These are phyloP conservation scores for Patellifolia procumbens DNA, from an alignment of 179 eudicot genomes.

Conservation along the genomic window DNA sequence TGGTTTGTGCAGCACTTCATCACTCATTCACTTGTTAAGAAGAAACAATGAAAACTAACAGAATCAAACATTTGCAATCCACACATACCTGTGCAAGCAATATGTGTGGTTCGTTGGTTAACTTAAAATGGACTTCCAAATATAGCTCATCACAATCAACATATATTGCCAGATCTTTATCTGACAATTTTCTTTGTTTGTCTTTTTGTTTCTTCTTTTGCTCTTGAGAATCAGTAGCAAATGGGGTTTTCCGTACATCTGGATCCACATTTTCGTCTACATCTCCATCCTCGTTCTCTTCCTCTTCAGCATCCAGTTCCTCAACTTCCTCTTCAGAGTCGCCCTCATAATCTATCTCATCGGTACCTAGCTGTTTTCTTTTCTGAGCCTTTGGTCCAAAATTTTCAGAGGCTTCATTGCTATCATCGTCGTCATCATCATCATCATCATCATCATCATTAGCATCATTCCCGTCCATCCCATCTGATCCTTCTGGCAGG, in stretches of 20 bases:
- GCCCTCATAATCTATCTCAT: conserved; percentile 89
- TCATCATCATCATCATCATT: conserved; percentile 48
- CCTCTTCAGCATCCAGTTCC: conserved; percentile 15
- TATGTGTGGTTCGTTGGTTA: conserved; percentile 69
- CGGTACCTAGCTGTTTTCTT: conserved; percentile 57
- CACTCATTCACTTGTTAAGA: not conserved
- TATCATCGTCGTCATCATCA: conserved; percentile 26
- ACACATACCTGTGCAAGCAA: conserved; percentile 76
- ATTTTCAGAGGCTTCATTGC: conserved; percentile 56
- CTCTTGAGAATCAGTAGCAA: conserved; percentile 35
- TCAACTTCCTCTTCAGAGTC: conserved; percentile 43
- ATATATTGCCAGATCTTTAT: conserved; percentile 34
- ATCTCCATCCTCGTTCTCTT: conserved; percentile 25
- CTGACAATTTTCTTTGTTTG: conserved; percentile 9
- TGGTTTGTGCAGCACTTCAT: not conserved
- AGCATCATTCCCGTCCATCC: conserved; percentile 38
- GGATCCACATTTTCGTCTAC: conserved; percentile 33
- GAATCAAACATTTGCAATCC: not conserved
- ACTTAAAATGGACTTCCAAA: conserved; percentile 68
- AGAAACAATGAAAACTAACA: not conserved
- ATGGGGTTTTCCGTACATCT: conserved; percentile 21
- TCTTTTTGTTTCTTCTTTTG: conserved; percentile 26
- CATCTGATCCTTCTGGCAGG: conserved; percentile 40
- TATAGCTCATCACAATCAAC: conserved; percentile 38
- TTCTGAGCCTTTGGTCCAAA: conserved; percentile 59